Base-by-base conservation (phyloP, 179 eudicot species). In the Spergularia azorica region DNA sequence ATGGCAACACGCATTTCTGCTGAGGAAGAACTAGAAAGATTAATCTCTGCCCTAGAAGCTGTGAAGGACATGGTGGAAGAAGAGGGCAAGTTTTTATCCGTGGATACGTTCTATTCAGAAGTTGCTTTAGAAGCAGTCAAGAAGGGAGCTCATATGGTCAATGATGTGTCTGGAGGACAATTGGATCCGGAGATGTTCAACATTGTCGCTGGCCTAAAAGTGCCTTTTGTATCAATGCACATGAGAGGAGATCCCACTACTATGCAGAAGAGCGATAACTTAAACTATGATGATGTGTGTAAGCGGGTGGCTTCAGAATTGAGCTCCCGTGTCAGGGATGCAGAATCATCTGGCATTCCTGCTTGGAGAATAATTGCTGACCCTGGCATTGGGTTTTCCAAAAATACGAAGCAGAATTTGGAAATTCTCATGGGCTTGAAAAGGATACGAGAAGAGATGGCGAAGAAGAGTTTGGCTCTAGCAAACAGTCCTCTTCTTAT, bases 371-470 rank as follows among this genome's bases (percentile, higher is more conserved):
- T 91, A 11, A 76, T 93, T 32, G 68, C 87, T 67, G 99, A 95
- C 77, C 99, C 97, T 0, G 97, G 99, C 50, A 86, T 95, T 52
- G 99, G 99, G 14, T 95, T 95, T 81, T 95, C 97, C 0, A 95
- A 93, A 84, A 89, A 83, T 51, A 89, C 93, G 0, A 84, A 87
- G 77, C 97, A 93, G 50, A 95, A 86, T 81, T 73, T 95, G 78
- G 95, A 95, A 54, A 81, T 93, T 69, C 86, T 95, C n/a, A 72
- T 51, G 71, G 94, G 92, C 1, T 79, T 93, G 79, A 70, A 70
- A 62, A 74, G 58, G 16, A 82, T 95, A 67, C 82, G 91, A 63
- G 83, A 85, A 72, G 97, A 86, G 82, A 86, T 93, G 63, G 92
- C 76, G 17, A 87, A 77, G 84, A 88, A 77, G 79, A 95, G 90